Evolutionary conservation across 495 filamentous ascomycete species (phyloP), one percentile per base, ranked within the genome.

Genomic region (Aspergillus kassunensis): DNA sequence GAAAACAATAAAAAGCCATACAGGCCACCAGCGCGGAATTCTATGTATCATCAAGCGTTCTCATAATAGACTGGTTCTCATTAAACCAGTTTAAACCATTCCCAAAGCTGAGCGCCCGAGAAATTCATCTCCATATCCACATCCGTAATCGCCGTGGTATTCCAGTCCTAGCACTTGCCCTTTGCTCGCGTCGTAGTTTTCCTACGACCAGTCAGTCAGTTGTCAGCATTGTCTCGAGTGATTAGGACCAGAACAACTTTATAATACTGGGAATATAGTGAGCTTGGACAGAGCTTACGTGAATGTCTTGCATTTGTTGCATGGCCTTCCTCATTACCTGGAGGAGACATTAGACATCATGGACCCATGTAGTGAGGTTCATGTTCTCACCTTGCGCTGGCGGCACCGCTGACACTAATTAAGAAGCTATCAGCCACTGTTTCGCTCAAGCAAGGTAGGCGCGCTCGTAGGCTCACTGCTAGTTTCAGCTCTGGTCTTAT

Each of bases 51-150:
- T 49, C 52, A 12, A 55, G 37, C 52, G 44, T 44, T 31, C 44
- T 48, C 37, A 55, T 43, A 4, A 55, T 55, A 12, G 45, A 24
- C 39, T 55, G 44, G 18, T 55, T 55, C 27, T 55, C 35, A 33
- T 44, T 49, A 10, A 55, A 55, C 52, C 52, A 55, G 30, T 58
- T 44, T 49, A 10, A 55, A 55, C 52, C 52, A 55, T 20, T 58
- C 56, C 52, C 56, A 54, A n/a, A 54, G 51, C 25, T 54, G 29
- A 37, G 36, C 47, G 8, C 56, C 50, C 20, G 47, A 46, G 33
- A 58, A 15, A 51, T 54, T 45, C 51, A 51, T 51, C 40, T 51
- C 45, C 51, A 58, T 20, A 15, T 51, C 34, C 33, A 47, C 35
- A 31, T 51, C 46, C 24, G 24, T 35, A 41, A 48, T 36, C 34